Evolutionary conservation across 192 early-diverging fungal genomes (phyloP).

Genomic region (Backusella macrospora): DNA sequence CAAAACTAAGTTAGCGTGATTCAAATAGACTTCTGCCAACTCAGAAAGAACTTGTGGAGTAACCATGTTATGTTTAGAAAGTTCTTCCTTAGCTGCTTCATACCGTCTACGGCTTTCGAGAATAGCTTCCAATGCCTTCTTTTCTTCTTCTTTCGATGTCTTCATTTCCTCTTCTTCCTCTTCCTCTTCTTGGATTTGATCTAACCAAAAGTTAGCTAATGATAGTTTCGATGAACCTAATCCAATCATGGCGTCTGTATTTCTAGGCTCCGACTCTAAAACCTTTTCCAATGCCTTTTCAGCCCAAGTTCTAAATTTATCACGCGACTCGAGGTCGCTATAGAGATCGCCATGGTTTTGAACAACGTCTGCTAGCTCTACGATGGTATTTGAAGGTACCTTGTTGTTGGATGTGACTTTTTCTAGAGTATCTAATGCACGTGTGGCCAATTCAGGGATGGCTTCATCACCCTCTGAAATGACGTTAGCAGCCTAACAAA

Average conservation of each 20-base stretch:
- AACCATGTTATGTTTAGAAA: slow-evolving; percentile 10
- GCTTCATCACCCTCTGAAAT: slow-evolving; percentile 2
- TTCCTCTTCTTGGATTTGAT: slow-evolving; percentile 19
- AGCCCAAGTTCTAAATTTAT: slow-evolving; percentile 29
- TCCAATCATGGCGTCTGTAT: slow-evolving; percentile 27
- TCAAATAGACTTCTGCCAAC: slow-evolving; percentile 35
- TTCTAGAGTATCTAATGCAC: slow-evolving; percentile 21
- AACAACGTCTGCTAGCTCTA: slow-evolving; percentile 29
- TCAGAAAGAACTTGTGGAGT: slow-evolving; percentile 26
- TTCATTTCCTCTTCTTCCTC: slow-evolving; percentile 25
- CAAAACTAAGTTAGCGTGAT: slow-evolving; percentile 36
- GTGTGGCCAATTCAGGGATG: slow-evolving; percentile 22
- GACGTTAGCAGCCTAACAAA: slow-evolving; percentile 10
- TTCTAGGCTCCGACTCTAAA: slow-evolving; percentile 2
- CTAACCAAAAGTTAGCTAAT: slow-evolving; percentile 33
- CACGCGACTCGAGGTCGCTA: background rate
- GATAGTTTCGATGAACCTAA: slow-evolving; percentile 33
- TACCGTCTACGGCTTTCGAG: slow-evolving; percentile 18
- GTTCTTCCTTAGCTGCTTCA: slow-evolving; percentile 10
- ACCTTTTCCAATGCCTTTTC: slow-evolving; percentile 1
- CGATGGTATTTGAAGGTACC: background rate
- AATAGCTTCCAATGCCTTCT: slow-evolving; percentile 36
- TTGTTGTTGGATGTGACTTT: background rate
- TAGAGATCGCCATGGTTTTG: slow-evolving; percentile 35
- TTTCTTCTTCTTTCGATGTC: slow-evolving; percentile 28